Conservation (phyloP, 75 land plant species). For the Selaginella moellendorffii region DNA sequence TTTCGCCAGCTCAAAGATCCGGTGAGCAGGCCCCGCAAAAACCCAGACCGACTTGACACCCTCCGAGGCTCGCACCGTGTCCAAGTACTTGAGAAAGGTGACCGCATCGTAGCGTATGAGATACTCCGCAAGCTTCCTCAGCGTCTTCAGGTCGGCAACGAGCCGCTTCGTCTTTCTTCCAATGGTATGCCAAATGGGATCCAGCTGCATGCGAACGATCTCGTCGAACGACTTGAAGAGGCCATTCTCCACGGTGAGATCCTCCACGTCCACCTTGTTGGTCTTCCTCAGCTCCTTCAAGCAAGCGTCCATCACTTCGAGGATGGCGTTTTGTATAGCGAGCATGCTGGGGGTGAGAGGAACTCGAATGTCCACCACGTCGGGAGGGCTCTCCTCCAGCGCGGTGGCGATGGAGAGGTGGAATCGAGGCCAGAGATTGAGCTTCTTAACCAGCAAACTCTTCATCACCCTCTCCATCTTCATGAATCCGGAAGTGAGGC, state of each 20-base stretch:
- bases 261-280: constrained; percentile 97
- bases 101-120: constrained; percentile 93
- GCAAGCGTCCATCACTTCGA: constrained; percentile 95
- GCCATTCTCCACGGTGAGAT: constrained; percentile 93
- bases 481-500: constrained; percentile 77
- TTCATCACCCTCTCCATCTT: constrained; percentile 80
- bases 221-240: constrained; percentile 98
- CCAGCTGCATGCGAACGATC: constrained; percentile 77
- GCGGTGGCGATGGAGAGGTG: constrained; percentile 45
- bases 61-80: constrained; percentile 77
- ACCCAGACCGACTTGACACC: constrained; percentile 90
- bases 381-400: constrained; percentile 69
- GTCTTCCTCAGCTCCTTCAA: constrained; percentile 91
- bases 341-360: constrained; percentile 54
- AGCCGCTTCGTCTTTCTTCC: constrained; percentile 94
- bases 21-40: constrained; percentile 84
- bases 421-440: constrained; percentile 93
- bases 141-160: constrained; percentile 69
- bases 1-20: constrained; percentile 90
- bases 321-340: constrained; percentile 70
- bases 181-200: constrained; percentile 94
- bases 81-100: constrained; percentile 88
- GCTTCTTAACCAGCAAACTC: constrained; percentile 38
- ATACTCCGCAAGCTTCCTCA: constrained; percentile 84
- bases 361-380: constrained; percentile 75